Percentiles rank a stretch among this genome's conserved stretches.
These are phyloP conservation scores for Quercus gilva DNA, from an alignment of 306 rosid genomes.

Conservation along the genomic window DNA sequence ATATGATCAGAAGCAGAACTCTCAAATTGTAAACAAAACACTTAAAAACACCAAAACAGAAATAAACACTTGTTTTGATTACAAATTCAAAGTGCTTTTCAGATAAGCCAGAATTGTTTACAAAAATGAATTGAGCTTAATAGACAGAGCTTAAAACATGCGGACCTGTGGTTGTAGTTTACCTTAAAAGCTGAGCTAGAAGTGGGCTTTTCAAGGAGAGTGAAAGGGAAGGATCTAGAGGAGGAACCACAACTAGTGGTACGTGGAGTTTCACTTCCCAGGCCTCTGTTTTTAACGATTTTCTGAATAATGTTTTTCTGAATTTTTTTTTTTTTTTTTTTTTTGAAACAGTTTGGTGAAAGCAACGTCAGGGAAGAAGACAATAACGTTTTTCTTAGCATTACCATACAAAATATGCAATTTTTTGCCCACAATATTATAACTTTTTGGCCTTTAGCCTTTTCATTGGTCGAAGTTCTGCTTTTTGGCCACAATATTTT, in stretches of 20 bases:
- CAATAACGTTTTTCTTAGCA: slow-evolving; percentile 26
- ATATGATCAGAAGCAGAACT: slow-evolving; percentile 7
- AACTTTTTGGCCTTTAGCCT: no score
- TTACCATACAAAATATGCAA: background rate
- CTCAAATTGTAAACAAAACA: background rate
- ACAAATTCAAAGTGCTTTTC: background rate
- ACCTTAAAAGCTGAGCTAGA: slow-evolving; percentile 13
- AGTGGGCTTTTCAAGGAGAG: background rate
- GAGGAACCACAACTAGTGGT: slow-evolving; percentile 30
- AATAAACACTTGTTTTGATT: background rate
- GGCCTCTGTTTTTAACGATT: slow-evolving; percentile 6
- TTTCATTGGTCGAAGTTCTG: no score
- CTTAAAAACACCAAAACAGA: background rate
- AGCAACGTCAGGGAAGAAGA: background rate
- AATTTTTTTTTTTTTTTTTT: no score
- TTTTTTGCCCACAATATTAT: no score
- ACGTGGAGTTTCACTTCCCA: slow-evolving; percentile 15
- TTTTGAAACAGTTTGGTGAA: background rate
- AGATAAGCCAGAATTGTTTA: background rate
- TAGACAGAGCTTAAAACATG: background rate
- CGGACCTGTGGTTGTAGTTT: background rate
- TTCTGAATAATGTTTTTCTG: background rate
- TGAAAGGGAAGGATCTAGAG: slow-evolving; percentile 26
- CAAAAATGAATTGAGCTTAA: background rate
- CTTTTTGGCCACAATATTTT: no score